phyloP scores from a whole-genome alignment of 1,284 basidiomycete genomes.

The Sanghuangporus weigelae region DNA sequence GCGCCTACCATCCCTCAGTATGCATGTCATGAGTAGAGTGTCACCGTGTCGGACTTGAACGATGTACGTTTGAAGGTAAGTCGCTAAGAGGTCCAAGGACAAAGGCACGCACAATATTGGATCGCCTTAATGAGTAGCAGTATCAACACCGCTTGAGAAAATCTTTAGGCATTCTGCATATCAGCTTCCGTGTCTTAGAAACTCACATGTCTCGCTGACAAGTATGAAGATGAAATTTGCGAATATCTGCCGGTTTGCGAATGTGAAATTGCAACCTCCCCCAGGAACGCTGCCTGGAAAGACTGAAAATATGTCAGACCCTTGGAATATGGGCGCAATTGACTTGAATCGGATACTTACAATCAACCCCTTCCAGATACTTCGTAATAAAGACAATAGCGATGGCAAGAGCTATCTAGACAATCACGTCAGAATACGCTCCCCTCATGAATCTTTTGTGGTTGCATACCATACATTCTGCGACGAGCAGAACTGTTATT shows the following conservation, averaged over 20 bases:
- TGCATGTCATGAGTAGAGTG: background rate
- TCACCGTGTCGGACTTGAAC: background rate
- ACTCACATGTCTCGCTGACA: background rate
- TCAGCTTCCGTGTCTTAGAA: background rate
- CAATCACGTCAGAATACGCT: background rate
- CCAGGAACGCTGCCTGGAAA: background rate
- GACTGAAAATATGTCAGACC: background rate
- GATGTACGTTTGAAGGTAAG: background rate
- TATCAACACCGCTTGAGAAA: background rate
- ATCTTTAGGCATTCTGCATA: too few relatives aligned
- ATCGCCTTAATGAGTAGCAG: background rate
- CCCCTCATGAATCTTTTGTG: background rate
- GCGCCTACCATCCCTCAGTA: background rate
- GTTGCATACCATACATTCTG: background rate
- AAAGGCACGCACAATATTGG: background rate
- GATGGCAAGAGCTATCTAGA: background rate
- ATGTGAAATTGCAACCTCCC: background rate
- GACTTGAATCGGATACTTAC: background rate
- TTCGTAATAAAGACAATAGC: background rate
- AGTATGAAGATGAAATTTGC: background rate
- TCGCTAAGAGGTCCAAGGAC: background rate
- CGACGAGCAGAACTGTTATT: background rate
- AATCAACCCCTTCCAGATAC: background rate
- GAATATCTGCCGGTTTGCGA: background rate
- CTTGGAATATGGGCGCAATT: background rate